Evolutionary conservation across 2,329 filamentous ascomycete genomes (phyloP), one percentile per base, ranked within the genome.

Genomic region (Penicillium sp.): DNA sequence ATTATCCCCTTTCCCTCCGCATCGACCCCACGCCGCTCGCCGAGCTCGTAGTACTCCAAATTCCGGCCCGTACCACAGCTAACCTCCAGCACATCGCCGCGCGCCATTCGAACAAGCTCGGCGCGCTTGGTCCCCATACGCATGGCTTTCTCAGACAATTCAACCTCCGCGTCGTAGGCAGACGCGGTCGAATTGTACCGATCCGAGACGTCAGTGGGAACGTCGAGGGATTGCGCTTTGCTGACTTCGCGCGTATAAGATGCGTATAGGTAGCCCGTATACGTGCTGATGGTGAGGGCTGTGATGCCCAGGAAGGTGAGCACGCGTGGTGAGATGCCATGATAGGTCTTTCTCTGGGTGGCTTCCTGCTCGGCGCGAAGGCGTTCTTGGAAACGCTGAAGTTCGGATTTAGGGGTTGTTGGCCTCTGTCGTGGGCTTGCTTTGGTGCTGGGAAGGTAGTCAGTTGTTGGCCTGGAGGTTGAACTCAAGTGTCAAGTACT

Each of bases 11-110:
- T 72, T 2, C 76, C 75, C 13, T 74, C 65, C 6, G 70, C 64
- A 45, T 76, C 72, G 1, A 71, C 58, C 4, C 69, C 73, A 19
- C 75, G 65, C 40, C 68, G 68, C 62, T 76, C 73, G 1, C 75
- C 75, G 3, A 82, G 68, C 55, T 77, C 71, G 66, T 83, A 83
- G 63, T 78, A 81, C 30, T 74, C 69, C 63, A 80, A 67, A 62
- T 83, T 83, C 37, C 81, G 73, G 3, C 81, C 81, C 1, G 81
- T 83, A n/a, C 81, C 81, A 45, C 76, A 80, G 62, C 78, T 80
- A 42, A 83, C 79, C 68, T 83, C 81, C 5, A 83, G 73, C 7
- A 82, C 80, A 63, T 83, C 67, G 1, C 81, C 81, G 22, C 74
- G 70, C 3, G 80, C 80, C 60, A 74, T 71, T 7, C 69, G 66